Base-by-base conservation (phyloP, 768 basidiomycete genomes). In the Lentinus brumalis region DNA sequence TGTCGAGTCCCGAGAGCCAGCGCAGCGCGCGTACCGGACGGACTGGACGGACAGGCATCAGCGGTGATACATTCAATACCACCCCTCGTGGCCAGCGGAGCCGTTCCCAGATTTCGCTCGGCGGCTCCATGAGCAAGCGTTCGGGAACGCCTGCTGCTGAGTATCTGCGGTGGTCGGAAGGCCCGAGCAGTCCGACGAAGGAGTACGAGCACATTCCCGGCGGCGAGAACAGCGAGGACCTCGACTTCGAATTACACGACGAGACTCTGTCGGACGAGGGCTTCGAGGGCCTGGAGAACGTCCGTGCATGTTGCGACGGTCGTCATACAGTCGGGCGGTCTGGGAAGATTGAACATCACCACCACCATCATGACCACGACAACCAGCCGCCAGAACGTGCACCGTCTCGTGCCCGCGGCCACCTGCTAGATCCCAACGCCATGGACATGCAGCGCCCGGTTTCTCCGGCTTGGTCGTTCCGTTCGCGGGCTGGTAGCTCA, bases 251-350 rank as follows among this genome's bases (percentile, higher is more conserved):
- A 75, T 77, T 94, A 35, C 88, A 95, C 66, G 91, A 85, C 18
- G 89, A 86, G 18, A 79, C 80, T 21, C 72, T 83, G 63, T 89
- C 86, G 12, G 91, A 92, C 65, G 87, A 87, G 35, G 92, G 86
- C 5, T 98, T 85, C 71, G 96, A 98, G 69, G 95, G 94, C 0
- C 74, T 98, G 56, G 96, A 98, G 77, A 98, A 98, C 68, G 95
- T 98, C 21, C 84, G 96, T 26, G 94, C 91, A 1, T 94, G 92
- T 71, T 94, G 92, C 67, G 91, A 93, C 71, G 92, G 92, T 18
- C 81, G 85, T 53, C 93, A 95, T 73, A 94, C 92, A 1, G 91
- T 95, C 16, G 91, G 92, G 0, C 83, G 81, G 60, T 77, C 80
- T 40, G 81, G 79, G 32, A 79, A 81, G 15, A 75, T 77, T 42